phyloP scores from a whole-genome alignment of 2,329 filamentous ascomycete genomes.

The Xylaria arbuscula region DNA sequence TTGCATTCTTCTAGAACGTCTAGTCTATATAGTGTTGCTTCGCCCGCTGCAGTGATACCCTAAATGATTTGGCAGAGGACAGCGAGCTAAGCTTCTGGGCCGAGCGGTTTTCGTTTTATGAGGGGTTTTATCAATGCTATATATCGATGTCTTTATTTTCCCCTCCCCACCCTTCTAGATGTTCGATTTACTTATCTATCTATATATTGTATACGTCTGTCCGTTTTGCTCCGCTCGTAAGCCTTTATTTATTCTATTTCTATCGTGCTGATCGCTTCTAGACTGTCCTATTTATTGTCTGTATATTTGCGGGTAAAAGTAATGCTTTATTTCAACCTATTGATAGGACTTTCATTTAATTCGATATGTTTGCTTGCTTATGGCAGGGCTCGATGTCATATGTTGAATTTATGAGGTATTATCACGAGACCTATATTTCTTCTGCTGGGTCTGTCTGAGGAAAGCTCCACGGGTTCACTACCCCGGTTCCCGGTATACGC shows the following conservation, averaged over 20 bases:
- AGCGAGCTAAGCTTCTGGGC: not conserved
- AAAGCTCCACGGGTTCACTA: not conserved
- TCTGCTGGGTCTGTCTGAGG: not conserved
- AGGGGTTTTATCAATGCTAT: not conserved
- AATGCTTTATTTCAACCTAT: not conserved
- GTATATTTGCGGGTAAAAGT: constrained; percentile 20
- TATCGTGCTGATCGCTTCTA: constrained; percentile 12
- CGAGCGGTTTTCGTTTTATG: not conserved
- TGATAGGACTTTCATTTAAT: not conserved
- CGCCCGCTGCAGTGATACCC: not conserved
- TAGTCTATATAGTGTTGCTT: not conserved
- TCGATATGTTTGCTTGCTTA: not conserved
- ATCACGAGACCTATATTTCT: not conserved
- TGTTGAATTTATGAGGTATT: not conserved
- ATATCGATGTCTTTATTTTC: not conserved
- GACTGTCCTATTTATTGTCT: constrained; percentile 5
- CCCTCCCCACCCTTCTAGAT: constrained; percentile 23
- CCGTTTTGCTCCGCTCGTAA: constrained; percentile 1
- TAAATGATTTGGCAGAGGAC: not conserved
- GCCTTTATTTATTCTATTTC: constrained; percentile 11
- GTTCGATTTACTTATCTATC: not conserved
- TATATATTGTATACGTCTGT: not conserved
- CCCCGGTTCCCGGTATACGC: not conserved
- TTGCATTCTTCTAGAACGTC: constrained; percentile 4
- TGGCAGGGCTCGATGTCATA: not conserved